Evolutionary conservation across 1,284 basidiomycete genomes (phyloP), one percentile per base, ranked within the genome.

Genomic region (Sporisorium sorghi): DNA sequence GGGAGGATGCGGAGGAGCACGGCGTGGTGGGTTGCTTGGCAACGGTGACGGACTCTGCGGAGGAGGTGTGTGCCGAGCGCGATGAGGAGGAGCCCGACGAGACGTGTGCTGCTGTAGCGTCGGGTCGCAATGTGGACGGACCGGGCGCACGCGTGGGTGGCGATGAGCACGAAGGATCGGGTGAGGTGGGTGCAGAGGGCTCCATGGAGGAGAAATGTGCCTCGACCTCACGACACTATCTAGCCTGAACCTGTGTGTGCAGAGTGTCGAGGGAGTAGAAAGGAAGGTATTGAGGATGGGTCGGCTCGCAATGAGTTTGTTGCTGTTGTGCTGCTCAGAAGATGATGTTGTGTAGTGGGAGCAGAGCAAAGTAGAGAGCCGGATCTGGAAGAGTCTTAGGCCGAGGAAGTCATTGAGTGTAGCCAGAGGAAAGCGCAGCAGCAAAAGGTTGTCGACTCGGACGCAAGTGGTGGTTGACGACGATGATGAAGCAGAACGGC

Each of bases 81-180:
- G 60, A 63, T 4, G 67, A 69, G 9, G 67, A 69, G 21, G 67
- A 69, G 21, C 37, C 57, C 17, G 60, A 69, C 7, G 67, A 69
- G n/a, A 52, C 48, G 10, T 56, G 67, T 14, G 39, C 37, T 5
- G 39, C 37, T 5, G 59, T 11, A 15, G 12, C 43, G 17, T 69
- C 60, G 5, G 52, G 48, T 8, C 58, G 54, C n/a, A 43, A 32
- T 43, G 44, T 48, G 8, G 65, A 48, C 9, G 30, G 54, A 3
- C 50, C 8, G 14, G 40, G 43, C 39, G 14, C 40, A 19, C 39
- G 9, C 5, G 28, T 5, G 28, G 54, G 24, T 44, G 65, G 32
- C 43, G 65, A 57, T 9, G 58, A 60, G 43, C 43, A 26, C 43
- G 54, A 58, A 26, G 50, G 30, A 17, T 52, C 49, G 26, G 61